Percentiles rank a stretch among this genome's conserved stretches.
Conservation (phyloP, 805 yeast genomes). For the Tetrapisispora arboricola region DNA sequence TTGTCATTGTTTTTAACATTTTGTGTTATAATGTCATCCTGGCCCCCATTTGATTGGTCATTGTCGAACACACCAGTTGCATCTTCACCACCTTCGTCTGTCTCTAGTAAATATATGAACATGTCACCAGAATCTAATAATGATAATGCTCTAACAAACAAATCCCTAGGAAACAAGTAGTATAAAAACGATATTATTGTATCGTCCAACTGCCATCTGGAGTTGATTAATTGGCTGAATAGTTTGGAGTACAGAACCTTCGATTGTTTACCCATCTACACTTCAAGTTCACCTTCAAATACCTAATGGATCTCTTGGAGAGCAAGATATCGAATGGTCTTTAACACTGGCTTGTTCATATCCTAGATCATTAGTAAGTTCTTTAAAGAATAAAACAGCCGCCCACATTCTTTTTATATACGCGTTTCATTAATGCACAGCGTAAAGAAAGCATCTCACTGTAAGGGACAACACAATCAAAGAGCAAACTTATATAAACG, state of each 20-base stretch:
- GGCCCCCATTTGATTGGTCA: too few species aligned
- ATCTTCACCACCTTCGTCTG: neutral
- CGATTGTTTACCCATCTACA: neutral
- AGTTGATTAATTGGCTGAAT: conserved; percentile 13
- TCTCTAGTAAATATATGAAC: conserved; percentile 24
- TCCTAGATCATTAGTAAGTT: neutral
- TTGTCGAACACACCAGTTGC: too few species aligned
- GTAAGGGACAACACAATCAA: too few species aligned
- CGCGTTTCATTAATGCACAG: neutral
- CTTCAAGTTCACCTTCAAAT: too few species aligned
- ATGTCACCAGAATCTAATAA: conserved; percentile 26
- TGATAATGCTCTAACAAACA: conserved; percentile 27
- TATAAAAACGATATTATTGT: conserved; percentile 24
- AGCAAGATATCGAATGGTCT: too few species aligned
- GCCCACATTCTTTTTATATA: neutral
- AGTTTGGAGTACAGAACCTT: conserved; percentile 17
- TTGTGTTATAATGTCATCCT: too few species aligned
- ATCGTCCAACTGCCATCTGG: conserved; percentile 19
- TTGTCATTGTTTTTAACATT: neutral
- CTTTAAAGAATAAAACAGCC: neutral
- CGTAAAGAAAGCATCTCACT: neutral
- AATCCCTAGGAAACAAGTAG: conserved; percentile 25
- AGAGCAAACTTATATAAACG: too few species aligned
- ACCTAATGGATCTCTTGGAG: too few species aligned
- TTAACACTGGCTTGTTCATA: too few species aligned